Evolutionary conservation across 208 protist genomes (phyloP), one percentile per base, ranked within the genome.

Genomic region (Wallacemonas rigidus): DNA sequence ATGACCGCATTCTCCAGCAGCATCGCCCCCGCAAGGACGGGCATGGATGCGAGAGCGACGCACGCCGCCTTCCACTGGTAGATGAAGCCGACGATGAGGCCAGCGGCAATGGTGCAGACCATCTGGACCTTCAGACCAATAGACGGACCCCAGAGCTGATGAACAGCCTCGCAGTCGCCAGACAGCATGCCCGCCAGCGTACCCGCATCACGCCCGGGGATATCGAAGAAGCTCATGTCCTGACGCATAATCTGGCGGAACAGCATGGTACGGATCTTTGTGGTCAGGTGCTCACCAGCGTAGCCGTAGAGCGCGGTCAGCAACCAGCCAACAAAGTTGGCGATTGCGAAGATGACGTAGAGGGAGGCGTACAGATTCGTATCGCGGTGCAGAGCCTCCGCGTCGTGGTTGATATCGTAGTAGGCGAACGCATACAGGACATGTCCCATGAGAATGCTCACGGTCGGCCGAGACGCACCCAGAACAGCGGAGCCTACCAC

Each of bases 161-260:
- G 89, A 9, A 94, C 82, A 1, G 85, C 83, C 75, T 94, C 87
- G 68, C 89, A 92, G 73, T 92, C 89, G 48, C 89, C 86, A 51
- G 87, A 89, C 9, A 94, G 83, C 80, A 94, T 88, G 12, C 82
- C 82, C 14, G 82, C 71, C 35, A 94, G 78, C 5, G 77, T 81
- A 38, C 87, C 89, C 3, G 89, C 77, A 55, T 94, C 89, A 39
- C 86, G 80, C 1, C 83, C 80, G 9, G 87, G 89, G 54, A 83
- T 92, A 64, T 95, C 90, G 61, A 93, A 95, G 77, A 93, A 95
- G 76, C 64, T 89, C 82, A 91, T 90, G 71, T 95, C 90, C 73
- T 95, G 90, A 2, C 87, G 82, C 11, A 94, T 64, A 39, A 94
- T 89, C 63, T 89, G 77, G n/a, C 72, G 76, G 68, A 92, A 89